Conservation (phyloP, 805 yeast genomes). For the Lachancea quebecensis region DNA sequence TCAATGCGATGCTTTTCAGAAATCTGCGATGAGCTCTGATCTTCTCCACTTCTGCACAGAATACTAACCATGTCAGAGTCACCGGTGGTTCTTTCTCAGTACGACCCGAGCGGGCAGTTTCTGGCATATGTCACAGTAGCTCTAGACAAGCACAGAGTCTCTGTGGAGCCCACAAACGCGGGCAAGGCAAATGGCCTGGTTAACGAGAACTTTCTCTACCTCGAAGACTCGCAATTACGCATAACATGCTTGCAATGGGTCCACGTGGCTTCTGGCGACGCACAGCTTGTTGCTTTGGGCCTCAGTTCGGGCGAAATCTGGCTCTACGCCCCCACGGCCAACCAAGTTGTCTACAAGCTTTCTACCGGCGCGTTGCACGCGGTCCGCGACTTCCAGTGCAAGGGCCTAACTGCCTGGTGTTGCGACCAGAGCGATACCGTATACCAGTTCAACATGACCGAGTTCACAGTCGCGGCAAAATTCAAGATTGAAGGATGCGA, state of each 20-base stretch:
- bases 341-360: slow-evolving; percentile 49
- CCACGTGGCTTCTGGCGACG: slow-evolving; percentile 29
- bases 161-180: slow-evolving; percentile 50
- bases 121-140: slow-evolving; percentile 62
- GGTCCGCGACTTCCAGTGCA: slow-evolving; percentile 42
- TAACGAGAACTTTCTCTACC: slow-evolving; percentile 28
- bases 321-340: slow-evolving; percentile 60
- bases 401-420: slow-evolving; percentile 43
- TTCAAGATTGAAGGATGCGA: slow-evolving; percentile 35
- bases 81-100: slow-evolving; percentile 38
- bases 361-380: slow-evolving; percentile 40
- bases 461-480: slow-evolving; percentile 36
- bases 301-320: slow-evolving; percentile 58
- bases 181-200: slow-evolving; percentile 35
- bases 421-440: slow-evolving; percentile 53
- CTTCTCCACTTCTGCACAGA: background rate
- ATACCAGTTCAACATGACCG: slow-evolving; percentile 53
- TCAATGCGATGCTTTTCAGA: background rate
- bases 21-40: slow-evolving; percentile 4
- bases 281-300: slow-evolving; percentile 51
- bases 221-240: slow-evolving; percentile 22
- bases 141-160: slow-evolving; percentile 62
- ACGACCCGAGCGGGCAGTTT: slow-evolving; percentile 56
- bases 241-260: slow-evolving; percentile 24
- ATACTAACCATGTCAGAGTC: slow-evolving; percentile 6